Evolutionary conservation across 2,329 filamentous ascomycete species (phyloP), one percentile per base, ranked within the genome.

Genomic region (Pseudogymnoascus sp.): DNA sequence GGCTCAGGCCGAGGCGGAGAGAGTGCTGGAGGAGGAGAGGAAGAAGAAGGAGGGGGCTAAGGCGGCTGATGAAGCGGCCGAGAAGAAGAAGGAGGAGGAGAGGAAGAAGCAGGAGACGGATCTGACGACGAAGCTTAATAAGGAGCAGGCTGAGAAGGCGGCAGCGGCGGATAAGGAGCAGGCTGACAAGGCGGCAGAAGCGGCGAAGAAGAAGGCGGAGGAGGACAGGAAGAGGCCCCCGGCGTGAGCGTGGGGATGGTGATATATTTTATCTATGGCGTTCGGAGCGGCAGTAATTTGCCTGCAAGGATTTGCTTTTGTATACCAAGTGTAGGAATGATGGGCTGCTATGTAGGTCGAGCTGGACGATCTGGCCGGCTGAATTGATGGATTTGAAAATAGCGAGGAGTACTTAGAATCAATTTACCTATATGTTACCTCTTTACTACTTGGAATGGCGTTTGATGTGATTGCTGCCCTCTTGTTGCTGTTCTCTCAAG

Each of bases 331-430:
- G 41, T 50, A 50, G 41, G 41, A 30, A 50, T 50, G 14, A 50
- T 2, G 41, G 41, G 41, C 20, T 47, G 41, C 1, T 47, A 47
- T 47, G 22, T 28, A 16, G 12, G 41, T 4, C 22, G 20, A 28
- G 41, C 20, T n/a, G 2, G 41, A 50, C 2, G 41, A 11, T 50
- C 14, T 50, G 41, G 22, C 28, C 41, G 41, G 4, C 41, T 50
- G 41, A 28, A 30, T 50, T 30, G 41, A 50, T 50, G 41, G 41
- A 28, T 50, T 50, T 50, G 22, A 30, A 50, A 50, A 50, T 50
- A 50, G 22, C 41, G 41, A 50, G 41, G 41, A 50, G 41, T 50
- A 50, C 41, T 50, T 50, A 28, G 41, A 50, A 22, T 50, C 8
- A 30, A 50, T 50, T 28, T 50, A 50, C 41, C 41, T 50, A 16